Conservation (phyloP, 163 green algal species). For the Scenedesmus sp. region DNA sequence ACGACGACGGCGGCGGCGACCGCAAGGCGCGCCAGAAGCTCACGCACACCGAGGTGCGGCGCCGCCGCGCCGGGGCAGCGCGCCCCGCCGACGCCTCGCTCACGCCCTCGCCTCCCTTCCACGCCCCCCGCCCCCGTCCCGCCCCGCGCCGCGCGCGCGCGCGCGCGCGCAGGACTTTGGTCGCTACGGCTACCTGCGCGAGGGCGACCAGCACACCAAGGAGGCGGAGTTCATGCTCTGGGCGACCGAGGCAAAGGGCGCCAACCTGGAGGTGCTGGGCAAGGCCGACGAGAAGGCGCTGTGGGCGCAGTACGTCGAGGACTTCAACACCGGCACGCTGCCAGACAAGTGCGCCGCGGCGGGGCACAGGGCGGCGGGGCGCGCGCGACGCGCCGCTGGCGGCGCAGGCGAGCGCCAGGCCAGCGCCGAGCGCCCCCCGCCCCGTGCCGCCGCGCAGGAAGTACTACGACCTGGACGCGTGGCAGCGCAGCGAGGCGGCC, state of each 20-base stretch:
- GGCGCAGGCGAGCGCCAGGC: no score
- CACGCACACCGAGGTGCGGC: constrained; percentile 35
- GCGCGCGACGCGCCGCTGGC: no score
- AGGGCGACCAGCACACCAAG: constrained; percentile 79
- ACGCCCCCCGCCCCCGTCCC: not conserved
- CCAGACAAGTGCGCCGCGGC: constrained; percentile 52
- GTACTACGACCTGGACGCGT: constrained; percentile 88
- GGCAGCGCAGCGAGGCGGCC: constrained; percentile 57
- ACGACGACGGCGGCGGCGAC: not conserved
- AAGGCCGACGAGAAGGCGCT: constrained; percentile 83
- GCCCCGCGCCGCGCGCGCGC: not conserved
- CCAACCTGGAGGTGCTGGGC: constrained; percentile 77
- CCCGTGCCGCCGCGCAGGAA: constrained; percentile 54
- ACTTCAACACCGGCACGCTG: constrained; percentile 86
- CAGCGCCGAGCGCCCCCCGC: not conserved
- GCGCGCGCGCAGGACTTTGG: constrained; percentile 53
- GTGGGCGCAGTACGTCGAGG: constrained; percentile 88
- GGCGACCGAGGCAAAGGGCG: constrained; percentile 80
- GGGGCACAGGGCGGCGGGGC: no score
- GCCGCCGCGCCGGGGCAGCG: no score
- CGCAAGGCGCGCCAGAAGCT: constrained; percentile 16
- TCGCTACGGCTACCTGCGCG: constrained; percentile 84
- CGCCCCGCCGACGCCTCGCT: no score
- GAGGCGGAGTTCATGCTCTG: constrained; percentile 86
- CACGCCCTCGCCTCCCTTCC: no score